These are phyloP conservation scores for Clausena lansium DNA, from an alignment of 345 rosid genomes.

Conservation along the genomic window DNA sequence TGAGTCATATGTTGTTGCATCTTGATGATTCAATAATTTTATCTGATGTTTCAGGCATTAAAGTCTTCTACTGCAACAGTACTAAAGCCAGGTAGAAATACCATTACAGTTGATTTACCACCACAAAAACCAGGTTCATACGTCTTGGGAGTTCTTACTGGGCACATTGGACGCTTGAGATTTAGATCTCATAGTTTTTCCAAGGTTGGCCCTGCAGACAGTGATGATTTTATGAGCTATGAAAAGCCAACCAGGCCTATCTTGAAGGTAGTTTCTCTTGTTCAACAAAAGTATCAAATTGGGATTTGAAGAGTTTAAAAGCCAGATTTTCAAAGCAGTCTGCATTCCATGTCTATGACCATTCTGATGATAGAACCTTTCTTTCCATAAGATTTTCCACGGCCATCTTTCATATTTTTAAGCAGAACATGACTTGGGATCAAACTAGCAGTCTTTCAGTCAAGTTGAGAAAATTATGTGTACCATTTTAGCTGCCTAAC, in stretches of 20 bases:
- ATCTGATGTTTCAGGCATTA: slow-evolving; percentile 63
- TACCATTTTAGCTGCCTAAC: slow-evolving; percentile 24
- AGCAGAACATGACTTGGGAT: background rate
- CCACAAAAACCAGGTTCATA: slow-evolving; percentile 95
- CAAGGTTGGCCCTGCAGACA: slow-evolving; percentile 92
- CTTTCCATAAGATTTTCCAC: background rate
- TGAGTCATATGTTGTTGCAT: background rate
- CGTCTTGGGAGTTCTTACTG: slow-evolving; percentile 92
- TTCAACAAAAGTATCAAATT: slow-evolving; percentile 13
- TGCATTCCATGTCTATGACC: background rate
- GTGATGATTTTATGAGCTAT: slow-evolving; percentile 94
- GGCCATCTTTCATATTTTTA: background rate
- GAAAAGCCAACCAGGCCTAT: slow-evolving; percentile 94
- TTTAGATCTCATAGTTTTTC: slow-evolving; percentile 97
- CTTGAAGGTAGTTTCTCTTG: slow-evolving; percentile 59
- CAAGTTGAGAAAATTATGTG: background rate
- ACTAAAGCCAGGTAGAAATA: slow-evolving; percentile 74
- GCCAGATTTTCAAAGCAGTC: too few species aligned
- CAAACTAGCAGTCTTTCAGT: background rate
- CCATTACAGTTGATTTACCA: slow-evolving; percentile 66
- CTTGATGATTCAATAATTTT: slow-evolving; percentile 7
- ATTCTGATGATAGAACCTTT: background rate
- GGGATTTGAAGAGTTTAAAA: background rate
- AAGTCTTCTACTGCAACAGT: slow-evolving; percentile 69
- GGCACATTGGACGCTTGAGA: slow-evolving; percentile 89